A percentile compares a stretch with the other conserved stretches of the same genome.
Evolutionary conservation across 768 basidiomycete species (phyloP).

Genomic region (Lactarius sanguifluus): DNA sequence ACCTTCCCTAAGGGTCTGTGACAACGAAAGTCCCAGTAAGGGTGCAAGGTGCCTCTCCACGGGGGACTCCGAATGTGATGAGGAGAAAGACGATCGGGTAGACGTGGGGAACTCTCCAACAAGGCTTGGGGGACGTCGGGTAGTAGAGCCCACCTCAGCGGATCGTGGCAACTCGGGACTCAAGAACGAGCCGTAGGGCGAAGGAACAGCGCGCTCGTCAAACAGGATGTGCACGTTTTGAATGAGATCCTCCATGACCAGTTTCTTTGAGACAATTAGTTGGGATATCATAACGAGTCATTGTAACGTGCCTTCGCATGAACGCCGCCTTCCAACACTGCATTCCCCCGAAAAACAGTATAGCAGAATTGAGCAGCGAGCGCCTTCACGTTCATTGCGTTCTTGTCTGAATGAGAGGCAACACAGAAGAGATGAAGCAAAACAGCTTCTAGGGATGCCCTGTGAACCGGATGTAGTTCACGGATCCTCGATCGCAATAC

Average conservation of each 20-base stretch:
- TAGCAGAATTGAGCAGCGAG: neutral
- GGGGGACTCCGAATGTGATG: neutral
- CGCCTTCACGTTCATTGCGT: neutral
- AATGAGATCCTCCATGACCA: neutral
- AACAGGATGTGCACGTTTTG: neutral
- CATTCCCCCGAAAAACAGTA: neutral
- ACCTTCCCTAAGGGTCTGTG: neutral
- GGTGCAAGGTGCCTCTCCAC: neutral
- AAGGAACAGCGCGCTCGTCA: neutral
- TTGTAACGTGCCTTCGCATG: neutral
- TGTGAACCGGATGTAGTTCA: neutral
- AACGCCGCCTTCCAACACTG: neutral
- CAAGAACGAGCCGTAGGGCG: neutral
- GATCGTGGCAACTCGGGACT: neutral
- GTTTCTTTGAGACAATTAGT: too few relatives aligned
- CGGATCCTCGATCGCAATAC: neutral
- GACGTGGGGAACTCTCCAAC: neutral
- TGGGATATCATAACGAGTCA: neutral
- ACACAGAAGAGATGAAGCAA: neutral
- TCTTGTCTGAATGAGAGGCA: neutral
- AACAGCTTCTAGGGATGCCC: neutral
- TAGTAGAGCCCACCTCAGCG: neutral
- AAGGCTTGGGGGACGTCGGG: too few relatives aligned
- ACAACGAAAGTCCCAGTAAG: neutral
- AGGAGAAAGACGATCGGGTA: neutral